A percentile compares a stretch with the other conserved stretches of the same genome.
These are phyloP conservation scores for Xylariaceae sp. DNA, from an alignment of 2,329 filamentous ascomycete species.

Conservation along the genomic window DNA sequence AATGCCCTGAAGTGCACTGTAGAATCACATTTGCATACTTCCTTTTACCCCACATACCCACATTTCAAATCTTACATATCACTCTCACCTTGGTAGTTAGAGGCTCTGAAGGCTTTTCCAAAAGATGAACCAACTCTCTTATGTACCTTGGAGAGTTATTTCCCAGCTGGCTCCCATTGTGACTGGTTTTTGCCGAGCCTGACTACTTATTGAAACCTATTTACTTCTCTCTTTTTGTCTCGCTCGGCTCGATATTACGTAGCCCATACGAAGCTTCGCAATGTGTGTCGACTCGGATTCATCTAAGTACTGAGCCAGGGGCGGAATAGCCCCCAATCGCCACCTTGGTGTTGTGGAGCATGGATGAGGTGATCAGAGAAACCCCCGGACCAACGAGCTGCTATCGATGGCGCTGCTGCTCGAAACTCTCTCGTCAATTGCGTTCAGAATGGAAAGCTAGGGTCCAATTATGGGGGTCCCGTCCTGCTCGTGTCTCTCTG, in stretches of 20 bases:
- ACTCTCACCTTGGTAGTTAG: too few species aligned
- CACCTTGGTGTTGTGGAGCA: constrained; percentile 20
- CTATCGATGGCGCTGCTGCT: constrained; percentile 19
- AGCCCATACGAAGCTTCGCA: background rate
- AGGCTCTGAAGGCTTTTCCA: too few species aligned
- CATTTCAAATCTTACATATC: background rate
- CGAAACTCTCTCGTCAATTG: constrained; percentile 18
- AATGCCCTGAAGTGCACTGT: too few species aligned
- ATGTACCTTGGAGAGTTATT: background rate
- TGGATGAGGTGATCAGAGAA: constrained; percentile 26
- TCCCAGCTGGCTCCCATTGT: background rate
- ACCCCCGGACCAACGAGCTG: constrained; percentile 28
- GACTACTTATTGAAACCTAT: background rate
- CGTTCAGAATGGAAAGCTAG: constrained; percentile 10
- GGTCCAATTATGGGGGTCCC: constrained; percentile 12
- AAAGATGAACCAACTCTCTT: background rate
- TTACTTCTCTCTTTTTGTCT: background rate
- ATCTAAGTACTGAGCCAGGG: constrained; percentile 6
- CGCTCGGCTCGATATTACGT: background rate
- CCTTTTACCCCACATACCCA: background rate
- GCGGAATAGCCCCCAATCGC: constrained; percentile 22
- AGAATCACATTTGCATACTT: background rate
- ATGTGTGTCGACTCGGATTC: constrained; percentile 7
- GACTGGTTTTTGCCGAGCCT: background rate
- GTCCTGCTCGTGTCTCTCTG: background rate